A percentile compares a stretch with the other conserved stretches of the same genome.
Conservation (phyloP, 345 rosid species). For the Bruguiera sexangula region DNA sequence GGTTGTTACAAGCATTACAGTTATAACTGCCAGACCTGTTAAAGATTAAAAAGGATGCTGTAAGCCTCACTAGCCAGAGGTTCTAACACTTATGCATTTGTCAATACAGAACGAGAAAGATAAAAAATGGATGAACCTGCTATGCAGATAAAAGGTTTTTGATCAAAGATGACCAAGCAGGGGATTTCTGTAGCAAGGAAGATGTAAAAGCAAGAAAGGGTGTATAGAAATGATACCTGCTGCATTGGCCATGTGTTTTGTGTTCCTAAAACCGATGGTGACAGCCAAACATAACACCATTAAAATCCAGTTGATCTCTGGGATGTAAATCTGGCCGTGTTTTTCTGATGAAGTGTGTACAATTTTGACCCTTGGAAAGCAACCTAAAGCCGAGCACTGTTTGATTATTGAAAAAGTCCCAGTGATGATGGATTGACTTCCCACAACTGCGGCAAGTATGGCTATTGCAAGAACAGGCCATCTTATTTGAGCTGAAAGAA, state of each 20-base stretch:
- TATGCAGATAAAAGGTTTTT: too few species aligned
- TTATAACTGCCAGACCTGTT: slow-evolving; percentile 1
- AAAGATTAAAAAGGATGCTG: background rate
- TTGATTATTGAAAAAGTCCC: slow-evolving; percentile 19
- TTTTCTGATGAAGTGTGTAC: slow-evolving; percentile 12
- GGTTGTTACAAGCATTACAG: slow-evolving; percentile 2
- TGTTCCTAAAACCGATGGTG: slow-evolving; percentile 15
- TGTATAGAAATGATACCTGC: background rate
- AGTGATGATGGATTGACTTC: slow-evolving; percentile 17
- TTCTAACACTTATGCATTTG: background rate
- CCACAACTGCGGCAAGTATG: slow-evolving; percentile 16
- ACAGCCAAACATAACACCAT: slow-evolving; percentile 17
- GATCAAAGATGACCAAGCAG: too few species aligned
- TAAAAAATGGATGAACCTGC: too few species aligned
- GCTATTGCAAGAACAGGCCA: slow-evolving; percentile 18
- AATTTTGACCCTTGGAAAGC: slow-evolving; percentile 19
- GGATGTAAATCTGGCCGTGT: slow-evolving; percentile 18
- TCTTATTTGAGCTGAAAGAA: slow-evolving; percentile 1
- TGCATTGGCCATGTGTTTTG: slow-evolving; percentile 6
- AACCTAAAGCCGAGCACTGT: slow-evolving; percentile 9
- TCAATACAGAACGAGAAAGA: too few species aligned
- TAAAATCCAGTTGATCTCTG: slow-evolving; percentile 17
- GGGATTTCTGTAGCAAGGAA: background rate
- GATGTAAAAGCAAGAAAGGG: background rate
- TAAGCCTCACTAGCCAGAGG: background rate